phyloP scores from a whole-genome alignment of 306 rosid species.

The Betula pendula region DNA sequence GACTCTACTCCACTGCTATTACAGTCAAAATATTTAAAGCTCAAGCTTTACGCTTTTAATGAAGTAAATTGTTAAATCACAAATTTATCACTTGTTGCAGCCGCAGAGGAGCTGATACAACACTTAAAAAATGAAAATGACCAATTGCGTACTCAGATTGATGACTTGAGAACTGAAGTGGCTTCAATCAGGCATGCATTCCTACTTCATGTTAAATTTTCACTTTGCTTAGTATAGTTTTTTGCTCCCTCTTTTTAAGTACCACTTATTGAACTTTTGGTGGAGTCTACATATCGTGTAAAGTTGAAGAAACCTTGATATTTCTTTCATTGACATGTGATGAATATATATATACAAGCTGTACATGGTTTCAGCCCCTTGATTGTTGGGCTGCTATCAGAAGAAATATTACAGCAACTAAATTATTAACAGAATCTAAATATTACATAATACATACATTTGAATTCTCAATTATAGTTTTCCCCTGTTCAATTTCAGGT shows the following conservation, averaged over 20 bases:
- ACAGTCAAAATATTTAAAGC: background rate
- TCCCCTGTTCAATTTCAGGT: background rate
- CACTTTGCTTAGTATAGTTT: background rate
- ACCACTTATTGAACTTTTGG: conserved; percentile 2
- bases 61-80: background rate
- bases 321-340: background rate
- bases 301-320: background rate
- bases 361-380: background rate
- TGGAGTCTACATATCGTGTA: conserved; percentile 12
- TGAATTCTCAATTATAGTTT: background rate
- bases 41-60: conserved; percentile 14
- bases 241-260: background rate
- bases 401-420: background rate
- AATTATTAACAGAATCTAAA: background rate
- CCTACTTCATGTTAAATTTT: conserved; percentile 3
- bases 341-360: background rate
- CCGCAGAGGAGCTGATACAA: conserved; percentile 70
- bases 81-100: conserved; percentile 44
- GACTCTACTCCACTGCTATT: background rate
- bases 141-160: conserved; percentile 46
- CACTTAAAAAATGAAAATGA: conserved; percentile 66
- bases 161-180: conserved; percentile 66
- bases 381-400: background rate
- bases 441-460: background rate
- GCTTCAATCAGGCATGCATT: conserved; percentile 60